phyloP scores from a whole-genome alignment of 2,329 filamentous ascomycete genomes.

The Tolypocladium inflatum region DNA sequence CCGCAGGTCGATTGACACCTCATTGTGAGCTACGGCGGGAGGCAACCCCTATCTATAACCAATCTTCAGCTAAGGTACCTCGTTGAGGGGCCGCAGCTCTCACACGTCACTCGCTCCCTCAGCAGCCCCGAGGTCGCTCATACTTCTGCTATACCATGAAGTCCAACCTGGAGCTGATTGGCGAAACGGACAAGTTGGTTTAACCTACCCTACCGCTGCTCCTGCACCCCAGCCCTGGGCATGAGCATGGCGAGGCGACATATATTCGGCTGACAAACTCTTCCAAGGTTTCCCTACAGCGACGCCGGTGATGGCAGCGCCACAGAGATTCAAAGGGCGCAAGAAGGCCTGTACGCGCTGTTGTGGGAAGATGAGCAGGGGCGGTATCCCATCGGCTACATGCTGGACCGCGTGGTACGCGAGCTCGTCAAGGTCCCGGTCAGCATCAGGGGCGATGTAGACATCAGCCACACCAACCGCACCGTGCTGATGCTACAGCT shows the following conservation, averaged over 20 bases:
- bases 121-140: background rate
- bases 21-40: background rate
- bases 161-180: constrained; percentile 40
- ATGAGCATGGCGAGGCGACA: background rate
- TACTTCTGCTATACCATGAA: constrained; percentile 9
- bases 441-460: constrained; percentile 46
- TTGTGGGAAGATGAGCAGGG: constrained; percentile 55
- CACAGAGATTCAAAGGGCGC: constrained; percentile 41
- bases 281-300: constrained; percentile 65
- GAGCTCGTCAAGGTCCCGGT: constrained; percentile 38
- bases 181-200: constrained; percentile 45
- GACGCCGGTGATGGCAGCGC: constrained; percentile 53
- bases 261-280: background rate
- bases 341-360: constrained; percentile 57
- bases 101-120: background rate
- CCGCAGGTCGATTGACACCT: background rate
- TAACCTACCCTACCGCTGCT: background rate
- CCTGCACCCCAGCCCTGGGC: background rate
- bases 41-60: background rate
- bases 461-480: constrained; percentile 47
- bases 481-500: constrained; percentile 56
- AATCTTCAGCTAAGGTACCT: background rate
- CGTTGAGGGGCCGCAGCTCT: background rate
- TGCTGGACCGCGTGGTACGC: constrained; percentile 40
- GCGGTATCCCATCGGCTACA: constrained; percentile 53